Evolutionary conservation across 2,329 filamentous ascomycete genomes (phyloP).

Genomic region (Nigrograna mackinnonii): DNA sequence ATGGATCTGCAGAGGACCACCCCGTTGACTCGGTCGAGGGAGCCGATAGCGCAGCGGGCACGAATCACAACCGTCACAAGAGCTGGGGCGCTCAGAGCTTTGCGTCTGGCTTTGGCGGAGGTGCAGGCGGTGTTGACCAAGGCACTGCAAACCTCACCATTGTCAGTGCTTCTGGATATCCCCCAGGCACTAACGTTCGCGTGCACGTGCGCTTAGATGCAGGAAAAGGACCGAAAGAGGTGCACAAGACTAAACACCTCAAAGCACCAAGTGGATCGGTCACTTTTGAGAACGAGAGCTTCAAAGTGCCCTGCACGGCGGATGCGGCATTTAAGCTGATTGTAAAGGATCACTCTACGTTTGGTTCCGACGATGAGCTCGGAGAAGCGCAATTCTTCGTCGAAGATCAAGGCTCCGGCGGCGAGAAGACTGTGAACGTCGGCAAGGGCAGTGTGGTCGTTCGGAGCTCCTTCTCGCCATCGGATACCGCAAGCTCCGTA

Average conservation of each 20-base stretch:
- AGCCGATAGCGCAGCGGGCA: slow-evolving; percentile 13
- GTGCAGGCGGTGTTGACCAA: slow-evolving; percentile 56
- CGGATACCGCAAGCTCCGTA: slow-evolving; percentile 39
- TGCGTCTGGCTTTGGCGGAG: slow-evolving; percentile 32
- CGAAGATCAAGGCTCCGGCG: slow-evolving; percentile 72
- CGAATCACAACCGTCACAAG: slow-evolving; percentile 37
- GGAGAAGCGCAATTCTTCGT: slow-evolving; percentile 90
- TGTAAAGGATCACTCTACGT: slow-evolving; percentile 82
- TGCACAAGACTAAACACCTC: slow-evolving; percentile 91
- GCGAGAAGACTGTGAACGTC: slow-evolving; percentile 74
- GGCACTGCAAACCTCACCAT: slow-evolving; percentile 83
- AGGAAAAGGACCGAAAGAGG: slow-evolving; percentile 69
- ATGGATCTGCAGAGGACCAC: slow-evolving; percentile 29
- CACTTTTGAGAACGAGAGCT: slow-evolving; percentile 69
- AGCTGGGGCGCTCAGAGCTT: slow-evolving; percentile 47
- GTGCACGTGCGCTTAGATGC: slow-evolving; percentile 70
- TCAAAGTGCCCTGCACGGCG: slow-evolving; percentile 76
- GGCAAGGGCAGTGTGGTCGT: slow-evolving; percentile 74
- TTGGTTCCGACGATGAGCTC: slow-evolving; percentile 80
- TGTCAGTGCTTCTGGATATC: slow-evolving; percentile 77
- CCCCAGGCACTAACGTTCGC: slow-evolving; percentile 76
- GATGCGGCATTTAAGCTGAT: slow-evolving; percentile 86
- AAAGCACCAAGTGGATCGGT: slow-evolving; percentile 66
- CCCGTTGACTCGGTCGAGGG: slow-evolving; percentile 37
- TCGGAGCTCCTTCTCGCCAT: slow-evolving; percentile 70